Evolutionary conservation across 1,139 yeast genomes (phyloP), one percentile per base, ranked within the genome.

Genomic region (Sugiyamaella japonica): DNA sequence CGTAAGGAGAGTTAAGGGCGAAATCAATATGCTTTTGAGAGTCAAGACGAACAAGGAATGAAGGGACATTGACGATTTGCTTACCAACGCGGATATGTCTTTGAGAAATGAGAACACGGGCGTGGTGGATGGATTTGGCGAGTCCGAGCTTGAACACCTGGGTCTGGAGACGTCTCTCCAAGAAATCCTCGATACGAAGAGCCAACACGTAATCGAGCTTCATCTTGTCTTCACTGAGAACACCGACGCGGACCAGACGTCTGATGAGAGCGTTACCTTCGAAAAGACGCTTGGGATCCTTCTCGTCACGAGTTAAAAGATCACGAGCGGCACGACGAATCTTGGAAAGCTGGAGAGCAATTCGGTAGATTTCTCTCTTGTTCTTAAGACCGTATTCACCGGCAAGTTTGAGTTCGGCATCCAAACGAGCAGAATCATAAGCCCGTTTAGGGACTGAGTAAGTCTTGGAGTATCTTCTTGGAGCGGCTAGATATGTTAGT

Each of bases 291-390:
- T 90, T 93, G 84, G 97, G 97, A 81, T 93, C 99, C 86, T 93
- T 93, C 84, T 93, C 99, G 73, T 93, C 99, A 84, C 97, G 90
- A 83, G 99, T 93, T 81, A 93, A 87, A 75, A 93, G 85, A 76
- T 95, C 98, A 87, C 99, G 96, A 76, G 99, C 99, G 78, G 99
- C 99, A 85, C 99, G 90, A 85, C 99, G 93, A 78, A 93, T 93
- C 87, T 93, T 93, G 68, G 99, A 93, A 76, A 93, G 89, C 83
- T 93, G 97, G 86, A 86, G 89, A 77, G 90, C 91, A 78, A 91
- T 89, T 85, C 97, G 88, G 95, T 91, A 90, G 80, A 93, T 89
- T 83, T 93, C 99, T 79, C 95, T 89, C 91, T 93, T 93, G 97
- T 95, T 93, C 84, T 90, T 91, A 77, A 93, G 87, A 85, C 99